phyloP scores from a whole-genome alignment of 2,329 filamentous ascomycete genomes.

The Xylariales sp. region DNA sequence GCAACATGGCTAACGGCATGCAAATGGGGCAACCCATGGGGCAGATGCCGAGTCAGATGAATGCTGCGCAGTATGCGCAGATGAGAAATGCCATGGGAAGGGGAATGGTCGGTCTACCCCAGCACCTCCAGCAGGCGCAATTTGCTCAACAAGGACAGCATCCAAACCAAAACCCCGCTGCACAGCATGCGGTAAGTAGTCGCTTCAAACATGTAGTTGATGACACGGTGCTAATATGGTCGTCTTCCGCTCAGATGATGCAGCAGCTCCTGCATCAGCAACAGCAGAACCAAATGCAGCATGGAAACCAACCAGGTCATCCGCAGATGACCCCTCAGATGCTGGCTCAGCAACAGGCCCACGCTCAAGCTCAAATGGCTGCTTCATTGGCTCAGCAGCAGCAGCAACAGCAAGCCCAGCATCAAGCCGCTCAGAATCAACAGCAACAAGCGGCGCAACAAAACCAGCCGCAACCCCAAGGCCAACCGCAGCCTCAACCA shows the following conservation, averaged over 20 bases:
- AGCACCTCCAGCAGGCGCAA: slow-evolving; percentile 19
- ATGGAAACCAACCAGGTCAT: not conserved
- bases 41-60: slow-evolving; percentile 34
- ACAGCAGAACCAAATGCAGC: not conserved
- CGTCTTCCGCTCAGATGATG: not conserved
- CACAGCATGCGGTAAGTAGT: slow-evolving; percentile 18
- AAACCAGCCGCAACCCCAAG: slow-evolving; percentile 14
- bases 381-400: slow-evolving; percentile 13
- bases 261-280: not conserved
- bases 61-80: slow-evolving; percentile 45
- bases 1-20: slow-evolving; percentile 47
- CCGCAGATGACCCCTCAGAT: not conserved
- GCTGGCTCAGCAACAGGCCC: not conserved
- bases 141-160: slow-evolving; percentile 19
- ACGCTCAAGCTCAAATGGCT: not conserved
- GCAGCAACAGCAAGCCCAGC: slow-evolving; percentile 16
- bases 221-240: too few species aligned
- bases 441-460: slow-evolving; percentile 18
- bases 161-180: slow-evolving; percentile 9
- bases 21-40: slow-evolving; percentile 43
- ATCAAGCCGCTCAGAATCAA: slow-evolving; percentile 18
- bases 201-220: too few species aligned
- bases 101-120: slow-evolving; percentile 14
- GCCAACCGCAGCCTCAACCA: slow-evolving; percentile 18
- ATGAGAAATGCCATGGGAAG: slow-evolving; percentile 28